A percentile compares a stretch with the other conserved stretches of the same genome.
phyloP scores from a whole-genome alignment of 2,329 filamentous ascomycete species.

The Ceratocystis alfenasii region DNA sequence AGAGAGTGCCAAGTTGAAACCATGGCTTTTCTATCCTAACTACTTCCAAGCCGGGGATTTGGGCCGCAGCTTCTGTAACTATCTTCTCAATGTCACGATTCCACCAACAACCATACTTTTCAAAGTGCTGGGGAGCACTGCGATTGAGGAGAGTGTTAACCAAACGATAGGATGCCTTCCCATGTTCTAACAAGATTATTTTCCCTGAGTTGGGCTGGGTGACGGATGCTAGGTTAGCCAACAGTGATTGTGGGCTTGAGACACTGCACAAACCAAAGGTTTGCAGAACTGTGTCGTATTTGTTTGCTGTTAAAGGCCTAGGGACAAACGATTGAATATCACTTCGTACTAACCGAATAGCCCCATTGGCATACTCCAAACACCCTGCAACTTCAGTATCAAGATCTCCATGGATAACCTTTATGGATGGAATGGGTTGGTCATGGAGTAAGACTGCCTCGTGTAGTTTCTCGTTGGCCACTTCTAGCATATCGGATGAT shows the following conservation, averaged over 20 bases:
- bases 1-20: conserved; percentile 45
- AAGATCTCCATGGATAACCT: conserved; percentile 25
- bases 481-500: conserved; percentile 46
- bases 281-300: conserved; percentile 51
- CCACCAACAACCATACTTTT: conserved; percentile 56
- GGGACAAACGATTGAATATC: conserved; percentile 39
- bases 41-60: conserved; percentile 44
- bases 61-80: conserved; percentile 37
- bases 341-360: conserved; percentile 38
- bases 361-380: conserved; percentile 32
- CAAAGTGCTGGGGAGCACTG: conserved; percentile 44
- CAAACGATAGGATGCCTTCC: conserved; percentile 42
- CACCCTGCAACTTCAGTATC: conserved; percentile 21
- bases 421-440: conserved; percentile 32
- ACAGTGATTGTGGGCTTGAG: conserved; percentile 41
- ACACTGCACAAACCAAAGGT: conserved; percentile 56
- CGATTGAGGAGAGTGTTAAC: conserved; percentile 46
- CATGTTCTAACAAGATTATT: conserved; percentile 52
- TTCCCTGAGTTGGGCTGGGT: conserved; percentile 45
- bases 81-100: conserved; percentile 50
- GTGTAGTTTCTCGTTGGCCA: conserved; percentile 43
- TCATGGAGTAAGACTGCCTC: conserved; percentile 32
- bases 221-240: conserved; percentile 41
- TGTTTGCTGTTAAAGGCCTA: conserved; percentile 25
- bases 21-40: conserved; percentile 42